These are phyloP conservation scores for Medicago ruthenica DNA, from an alignment of 306 rosid species.

Conservation along the genomic window DNA sequence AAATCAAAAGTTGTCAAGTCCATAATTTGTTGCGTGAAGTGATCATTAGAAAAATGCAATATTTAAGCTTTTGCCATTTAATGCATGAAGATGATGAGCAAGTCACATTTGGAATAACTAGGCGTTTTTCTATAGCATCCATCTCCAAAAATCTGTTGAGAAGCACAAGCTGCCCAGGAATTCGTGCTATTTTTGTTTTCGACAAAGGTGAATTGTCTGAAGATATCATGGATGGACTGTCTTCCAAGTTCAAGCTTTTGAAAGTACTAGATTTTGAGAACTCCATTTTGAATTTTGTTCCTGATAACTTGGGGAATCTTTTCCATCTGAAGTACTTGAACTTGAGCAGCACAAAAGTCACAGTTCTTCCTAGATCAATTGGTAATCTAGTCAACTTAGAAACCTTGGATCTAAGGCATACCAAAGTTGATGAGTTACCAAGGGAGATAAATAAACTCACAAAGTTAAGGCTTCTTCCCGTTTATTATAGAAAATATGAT, in stretches of 20 bases:
- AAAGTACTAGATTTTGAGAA: not conserved
- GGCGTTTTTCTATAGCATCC: slow-evolving; percentile 15
- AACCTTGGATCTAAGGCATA: slow-evolving; percentile 14
- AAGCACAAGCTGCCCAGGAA: not conserved
- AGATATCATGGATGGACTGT: not conserved
- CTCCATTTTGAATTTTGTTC: not conserved
- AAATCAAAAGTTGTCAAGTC: not conserved
- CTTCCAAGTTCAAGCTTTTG: not conserved
- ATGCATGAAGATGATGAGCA: not conserved
- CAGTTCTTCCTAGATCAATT: not conserved
- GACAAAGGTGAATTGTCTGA: not conserved
- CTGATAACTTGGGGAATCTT: not conserved
- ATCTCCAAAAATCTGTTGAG: not conserved
- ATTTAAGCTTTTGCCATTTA: not conserved
- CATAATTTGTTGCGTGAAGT: not conserved
- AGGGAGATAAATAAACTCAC: slow-evolving; percentile 11
- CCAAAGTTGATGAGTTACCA: slow-evolving; percentile 4
- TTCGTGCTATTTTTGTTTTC: not conserved
- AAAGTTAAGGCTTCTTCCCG: not conserved
- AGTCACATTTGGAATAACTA: not conserved
- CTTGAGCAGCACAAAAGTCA: not conserved
- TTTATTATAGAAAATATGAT: not conserved
- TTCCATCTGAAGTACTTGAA: not conserved
- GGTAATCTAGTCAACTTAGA: slow-evolving; percentile 20
- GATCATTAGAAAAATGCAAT: not conserved